Conservation (phyloP, 179 eudicot species). For the Pouteria campechiana region DNA sequence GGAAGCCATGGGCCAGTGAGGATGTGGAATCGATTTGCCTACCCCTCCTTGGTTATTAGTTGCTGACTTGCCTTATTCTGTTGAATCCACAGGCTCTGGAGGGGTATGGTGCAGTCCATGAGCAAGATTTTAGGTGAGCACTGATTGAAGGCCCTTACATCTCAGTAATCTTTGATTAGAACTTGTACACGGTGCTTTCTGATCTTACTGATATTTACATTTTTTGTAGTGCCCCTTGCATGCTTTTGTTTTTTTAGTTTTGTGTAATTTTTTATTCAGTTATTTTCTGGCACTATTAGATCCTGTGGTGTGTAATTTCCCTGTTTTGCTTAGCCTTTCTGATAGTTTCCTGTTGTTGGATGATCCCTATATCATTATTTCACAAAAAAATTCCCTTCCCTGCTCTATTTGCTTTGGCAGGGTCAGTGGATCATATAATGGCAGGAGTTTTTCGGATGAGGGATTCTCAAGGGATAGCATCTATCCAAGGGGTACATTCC, state of each 20-base stretch:
- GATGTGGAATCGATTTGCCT: slow-evolving; percentile 94
- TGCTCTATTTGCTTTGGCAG: slow-evolving; percentile 38
- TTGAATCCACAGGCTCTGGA: slow-evolving; percentile 99
- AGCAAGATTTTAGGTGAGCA: slow-evolving; percentile 89
- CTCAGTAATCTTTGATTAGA: no score
- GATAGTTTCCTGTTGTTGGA: no score
- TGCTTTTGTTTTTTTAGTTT: not conserved
- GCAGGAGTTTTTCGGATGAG: slow-evolving; percentile 84
- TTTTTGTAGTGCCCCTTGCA: no score
- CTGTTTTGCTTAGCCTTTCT: no score
- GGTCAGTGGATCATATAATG: slow-evolving; percentile 78
- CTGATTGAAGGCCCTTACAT: slow-evolving; percentile 7
- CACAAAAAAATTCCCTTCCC: no score
- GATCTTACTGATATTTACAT: no score
- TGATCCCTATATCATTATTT: no score
- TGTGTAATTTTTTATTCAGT: not conserved
- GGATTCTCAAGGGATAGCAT: slow-evolving; percentile 59
- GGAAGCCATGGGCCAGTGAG: slow-evolving; percentile 86
- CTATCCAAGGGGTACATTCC: slow-evolving; percentile 57
- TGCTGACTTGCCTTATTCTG: slow-evolving; percentile 98
- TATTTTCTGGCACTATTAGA: no score
- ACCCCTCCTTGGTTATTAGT: slow-evolving; percentile 60
- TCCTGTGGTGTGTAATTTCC: no score
- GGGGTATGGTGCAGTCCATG: slow-evolving; percentile 89
- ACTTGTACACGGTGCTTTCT: no score